These are phyloP conservation scores for Trametes polyzona DNA, from an alignment of 1,284 basidiomycete genomes.

Conservation along the genomic window DNA sequence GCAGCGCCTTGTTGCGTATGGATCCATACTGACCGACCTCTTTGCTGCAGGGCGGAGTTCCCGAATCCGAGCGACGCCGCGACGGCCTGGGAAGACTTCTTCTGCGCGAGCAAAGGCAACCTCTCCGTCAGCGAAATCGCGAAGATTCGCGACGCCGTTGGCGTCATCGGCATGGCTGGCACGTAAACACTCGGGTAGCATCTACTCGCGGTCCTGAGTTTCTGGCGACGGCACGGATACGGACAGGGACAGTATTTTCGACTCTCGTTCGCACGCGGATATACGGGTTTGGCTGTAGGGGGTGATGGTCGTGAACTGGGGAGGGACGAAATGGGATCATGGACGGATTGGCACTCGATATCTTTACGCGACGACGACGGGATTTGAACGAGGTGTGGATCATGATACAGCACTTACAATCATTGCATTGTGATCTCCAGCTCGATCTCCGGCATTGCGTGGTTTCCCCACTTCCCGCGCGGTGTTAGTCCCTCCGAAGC, in stretches of 20 bases:
- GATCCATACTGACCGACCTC: neutral
- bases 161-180: constrained; percentile 79
- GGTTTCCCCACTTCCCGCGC: no score
- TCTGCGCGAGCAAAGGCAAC: constrained; percentile 69
- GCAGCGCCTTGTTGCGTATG: no score
- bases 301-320: neutral
- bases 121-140: constrained; percentile 77
- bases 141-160: constrained; percentile 76
- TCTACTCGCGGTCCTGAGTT: no score
- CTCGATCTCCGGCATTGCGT: no score
- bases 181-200: constrained; percentile 42
- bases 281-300: neutral
- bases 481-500: no score
- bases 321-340: neutral
- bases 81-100: constrained; percentile 74
- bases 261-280: neutral
- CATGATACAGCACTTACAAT: neutral
- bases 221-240: no score
- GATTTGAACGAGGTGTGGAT: no score
- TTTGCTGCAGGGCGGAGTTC: constrained; percentile 58
- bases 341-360: constrained; percentile 8
- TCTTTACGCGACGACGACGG: neutral
- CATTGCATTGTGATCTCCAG: neutral
- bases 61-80: constrained; percentile 55
- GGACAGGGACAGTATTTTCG: neutral